Percentiles rank a stretch among this genome's conserved stretches.
These are phyloP conservation scores for Neonectria punicea DNA, from an alignment of 2,329 filamentous ascomycete genomes.

Conservation along the genomic window DNA sequence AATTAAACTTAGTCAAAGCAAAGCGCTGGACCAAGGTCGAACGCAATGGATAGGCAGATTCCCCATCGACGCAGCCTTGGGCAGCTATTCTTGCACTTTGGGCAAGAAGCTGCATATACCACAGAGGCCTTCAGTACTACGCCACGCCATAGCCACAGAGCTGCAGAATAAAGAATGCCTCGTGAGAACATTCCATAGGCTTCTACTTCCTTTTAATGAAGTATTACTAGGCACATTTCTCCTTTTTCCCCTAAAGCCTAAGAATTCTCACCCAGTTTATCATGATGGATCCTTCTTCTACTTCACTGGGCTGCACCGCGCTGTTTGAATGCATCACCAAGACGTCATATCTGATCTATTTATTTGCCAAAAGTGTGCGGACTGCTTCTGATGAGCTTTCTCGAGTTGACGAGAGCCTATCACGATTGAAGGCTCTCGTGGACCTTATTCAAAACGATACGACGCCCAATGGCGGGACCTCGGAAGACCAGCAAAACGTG, in stretches of 20 bases:
- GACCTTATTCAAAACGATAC: not conserved
- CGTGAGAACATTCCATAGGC: not conserved
- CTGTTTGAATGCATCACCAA: not conserved
- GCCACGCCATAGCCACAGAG: not conserved
- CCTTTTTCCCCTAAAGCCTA: not conserved
- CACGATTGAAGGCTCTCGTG: not conserved
- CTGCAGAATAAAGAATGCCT: not conserved
- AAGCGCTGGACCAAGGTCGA: not conserved
- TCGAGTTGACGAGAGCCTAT: not conserved
- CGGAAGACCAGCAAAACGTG: not conserved
- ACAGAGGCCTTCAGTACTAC: not conserved
- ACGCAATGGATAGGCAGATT: not conserved
- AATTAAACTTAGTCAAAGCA: too few species aligned
- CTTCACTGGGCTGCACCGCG: not conserved
- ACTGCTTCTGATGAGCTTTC: not conserved
- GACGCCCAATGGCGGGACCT: too few species aligned
- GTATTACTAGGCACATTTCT: not conserved
- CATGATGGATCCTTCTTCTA: not conserved
- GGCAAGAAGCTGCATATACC: not conserved
- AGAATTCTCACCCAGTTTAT: not conserved
- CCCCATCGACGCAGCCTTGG: not conserved
- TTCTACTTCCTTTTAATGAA: not conserved
- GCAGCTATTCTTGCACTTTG: not conserved
- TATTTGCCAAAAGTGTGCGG: not conserved
- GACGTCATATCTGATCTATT: not conserved